Evolutionary conservation across 257 asterid species (phyloP).

Genomic region (Misopates orontium): DNA sequence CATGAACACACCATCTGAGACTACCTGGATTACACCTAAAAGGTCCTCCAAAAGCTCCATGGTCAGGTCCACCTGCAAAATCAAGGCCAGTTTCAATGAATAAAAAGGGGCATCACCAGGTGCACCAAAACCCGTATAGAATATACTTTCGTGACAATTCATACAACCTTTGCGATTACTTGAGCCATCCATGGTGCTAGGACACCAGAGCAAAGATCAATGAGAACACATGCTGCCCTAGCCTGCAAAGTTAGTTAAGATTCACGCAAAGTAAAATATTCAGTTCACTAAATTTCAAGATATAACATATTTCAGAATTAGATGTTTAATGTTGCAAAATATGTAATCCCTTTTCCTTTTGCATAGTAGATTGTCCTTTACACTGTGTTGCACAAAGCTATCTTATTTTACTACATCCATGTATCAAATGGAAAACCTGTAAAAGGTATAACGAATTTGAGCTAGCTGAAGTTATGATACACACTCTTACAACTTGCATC

Average conservation of each 20-base stretch:
- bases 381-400: conserved; percentile 24
- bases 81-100: conserved; percentile 23
- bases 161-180: conserved; percentile 83
- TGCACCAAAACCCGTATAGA: conserved; percentile 24
- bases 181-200: conserved; percentile 94
- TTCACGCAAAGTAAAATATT: conserved; percentile 24
- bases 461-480: conserved; percentile 1
- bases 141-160: conserved; percentile 23
- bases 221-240: conserved; percentile 88
- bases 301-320: conserved; percentile 26
- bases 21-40: conserved; percentile 86
- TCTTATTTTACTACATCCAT: conserved; percentile 15
- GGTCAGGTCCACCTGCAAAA: conserved; percentile 76
- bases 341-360: conserved; percentile 13
- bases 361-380: not conserved
- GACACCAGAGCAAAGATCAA: conserved; percentile 91
- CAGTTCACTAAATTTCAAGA: conserved; percentile 23
- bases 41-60: conserved; percentile 95
- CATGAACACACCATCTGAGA: conserved; percentile 4
- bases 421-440: conserved; percentile 24
- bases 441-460: conserved; percentile 3
- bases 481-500: conserved; percentile 9
- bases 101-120: conserved; percentile 18
- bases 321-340: conserved; percentile 6
- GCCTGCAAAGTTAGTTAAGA: conserved; percentile 53